Percentiles rank a stretch among this genome's conserved stretches.
Evolutionary conservation across 768 basidiomycete species (phyloP).

Genomic region (Tricholoma flavovirens): DNA sequence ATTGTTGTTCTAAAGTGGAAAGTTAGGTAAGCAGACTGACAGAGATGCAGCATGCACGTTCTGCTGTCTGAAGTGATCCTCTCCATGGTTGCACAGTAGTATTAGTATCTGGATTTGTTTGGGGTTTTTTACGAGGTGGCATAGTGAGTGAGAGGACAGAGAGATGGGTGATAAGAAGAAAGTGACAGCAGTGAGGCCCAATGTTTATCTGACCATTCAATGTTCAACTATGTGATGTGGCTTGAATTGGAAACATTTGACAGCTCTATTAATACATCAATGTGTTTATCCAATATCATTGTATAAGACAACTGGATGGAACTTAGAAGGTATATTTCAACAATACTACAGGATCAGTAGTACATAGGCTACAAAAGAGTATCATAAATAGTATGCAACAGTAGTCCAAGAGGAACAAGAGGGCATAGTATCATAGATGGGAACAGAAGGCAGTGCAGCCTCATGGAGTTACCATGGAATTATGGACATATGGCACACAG

Average conservation of each 20-base stretch:
- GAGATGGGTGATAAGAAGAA: no score
- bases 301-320: not conserved
- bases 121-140: no score
- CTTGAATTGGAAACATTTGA: not conserved
- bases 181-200: no score
- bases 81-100: no score
- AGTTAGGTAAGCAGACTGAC: no score
- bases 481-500: not conserved
- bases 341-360: not conserved
- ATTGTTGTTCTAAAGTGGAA: no score
- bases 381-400: not conserved
- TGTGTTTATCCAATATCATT: not conserved
- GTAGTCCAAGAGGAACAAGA: not conserved
- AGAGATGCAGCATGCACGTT: no score
- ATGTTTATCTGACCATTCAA: no score
- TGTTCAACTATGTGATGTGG: no score
- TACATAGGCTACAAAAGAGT: not conserved
- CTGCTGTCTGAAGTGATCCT: no score
- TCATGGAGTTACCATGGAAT: not conserved
- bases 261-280: not conserved
- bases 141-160: no score
- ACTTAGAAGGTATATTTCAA: not conserved
- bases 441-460: not conserved
- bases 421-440: not conserved
- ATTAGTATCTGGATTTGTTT: no score